phyloP scores from a whole-genome alignment of 1,284 basidiomycete genomes.

The Phylloboletellus chloephorus region DNA sequence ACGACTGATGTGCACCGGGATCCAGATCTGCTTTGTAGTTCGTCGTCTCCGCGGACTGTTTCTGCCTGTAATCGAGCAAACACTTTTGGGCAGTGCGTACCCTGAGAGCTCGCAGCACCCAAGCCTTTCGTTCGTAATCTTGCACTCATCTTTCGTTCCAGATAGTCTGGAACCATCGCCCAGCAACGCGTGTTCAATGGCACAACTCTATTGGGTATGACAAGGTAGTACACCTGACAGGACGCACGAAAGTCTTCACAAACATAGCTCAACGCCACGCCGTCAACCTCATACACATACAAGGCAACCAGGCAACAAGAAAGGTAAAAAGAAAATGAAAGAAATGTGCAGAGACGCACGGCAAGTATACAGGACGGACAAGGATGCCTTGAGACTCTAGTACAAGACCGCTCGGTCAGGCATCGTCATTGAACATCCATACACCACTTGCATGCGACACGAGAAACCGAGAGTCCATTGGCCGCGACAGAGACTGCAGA shows the following conservation, averaged over 20 bases:
- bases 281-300: slow-evolving; percentile 23
- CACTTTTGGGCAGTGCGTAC: neutral
- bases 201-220: slow-evolving; percentile 28
- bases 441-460: slow-evolving; percentile 11
- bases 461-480: slow-evolving; percentile 14
- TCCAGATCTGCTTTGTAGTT: slow-evolving; percentile 1
- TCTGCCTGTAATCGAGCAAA: neutral
- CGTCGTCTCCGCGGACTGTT: slow-evolving; percentile 11
- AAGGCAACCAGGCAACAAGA: slow-evolving; percentile 20
- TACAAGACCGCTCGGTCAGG: slow-evolving; percentile 10
- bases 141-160: no score
- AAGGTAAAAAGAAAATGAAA: slow-evolving; percentile 5
- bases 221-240: slow-evolving; percentile 26
- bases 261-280: slow-evolving; percentile 11
- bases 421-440: slow-evolving; percentile 20
- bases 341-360: slow-evolving; percentile 11
- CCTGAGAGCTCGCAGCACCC: neutral
- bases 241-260: slow-evolving; percentile 20
- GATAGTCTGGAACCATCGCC: no score
- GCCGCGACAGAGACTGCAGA: slow-evolving; percentile 8
- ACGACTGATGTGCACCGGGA: slow-evolving; percentile 36
- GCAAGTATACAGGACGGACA: neutral
- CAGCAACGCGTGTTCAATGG: neutral
- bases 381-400: neutral
- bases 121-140: no score